These are phyloP conservation scores for Microcos paniculata DNA, from an alignment of 345 rosid species.

Conservation along the genomic window DNA sequence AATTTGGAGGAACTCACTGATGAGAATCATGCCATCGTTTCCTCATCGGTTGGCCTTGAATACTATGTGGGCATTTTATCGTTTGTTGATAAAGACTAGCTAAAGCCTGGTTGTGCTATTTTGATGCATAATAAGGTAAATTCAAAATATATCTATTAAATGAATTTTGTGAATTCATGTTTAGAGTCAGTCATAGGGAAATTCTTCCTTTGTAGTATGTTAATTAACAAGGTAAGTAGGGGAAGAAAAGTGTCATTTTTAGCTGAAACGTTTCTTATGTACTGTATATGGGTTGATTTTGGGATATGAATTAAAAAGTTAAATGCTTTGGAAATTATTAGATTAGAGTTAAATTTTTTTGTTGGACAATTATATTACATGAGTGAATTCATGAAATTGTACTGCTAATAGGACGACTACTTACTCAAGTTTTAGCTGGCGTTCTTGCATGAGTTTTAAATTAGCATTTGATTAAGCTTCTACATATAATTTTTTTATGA, in stretches of 20 bases:
- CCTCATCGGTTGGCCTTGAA: constrained; percentile 56
- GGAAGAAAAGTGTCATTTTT: too few relatives aligned
- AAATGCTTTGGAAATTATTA: neutral
- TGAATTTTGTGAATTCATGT: neutral
- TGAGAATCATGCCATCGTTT: constrained; percentile 65
- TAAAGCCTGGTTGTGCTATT: constrained; percentile 41
- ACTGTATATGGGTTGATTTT: neutral
- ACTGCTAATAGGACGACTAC: neutral
- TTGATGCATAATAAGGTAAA: constrained; percentile 54
- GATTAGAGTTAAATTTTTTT: neutral
- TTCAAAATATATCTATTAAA: neutral
- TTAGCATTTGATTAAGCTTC: neutral
- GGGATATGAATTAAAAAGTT: neutral
- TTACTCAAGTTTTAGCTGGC: neutral
- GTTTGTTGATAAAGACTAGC: constrained; percentile 56
- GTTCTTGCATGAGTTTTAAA: neutral
- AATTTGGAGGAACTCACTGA: constrained; percentile 66
- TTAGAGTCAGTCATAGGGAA: neutral
- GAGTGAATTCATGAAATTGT: neutral
- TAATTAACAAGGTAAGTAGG: too few relatives aligned
- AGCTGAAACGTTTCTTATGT: neutral
- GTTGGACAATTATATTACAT: neutral
- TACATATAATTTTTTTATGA: neutral
- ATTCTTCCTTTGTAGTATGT: too few relatives aligned
- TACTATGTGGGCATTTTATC: constrained; percentile 56